These are phyloP conservation scores for Calonectria crousiana DNA, from an alignment of 2,329 filamentous ascomycete genomes.

Conservation along the genomic window DNA sequence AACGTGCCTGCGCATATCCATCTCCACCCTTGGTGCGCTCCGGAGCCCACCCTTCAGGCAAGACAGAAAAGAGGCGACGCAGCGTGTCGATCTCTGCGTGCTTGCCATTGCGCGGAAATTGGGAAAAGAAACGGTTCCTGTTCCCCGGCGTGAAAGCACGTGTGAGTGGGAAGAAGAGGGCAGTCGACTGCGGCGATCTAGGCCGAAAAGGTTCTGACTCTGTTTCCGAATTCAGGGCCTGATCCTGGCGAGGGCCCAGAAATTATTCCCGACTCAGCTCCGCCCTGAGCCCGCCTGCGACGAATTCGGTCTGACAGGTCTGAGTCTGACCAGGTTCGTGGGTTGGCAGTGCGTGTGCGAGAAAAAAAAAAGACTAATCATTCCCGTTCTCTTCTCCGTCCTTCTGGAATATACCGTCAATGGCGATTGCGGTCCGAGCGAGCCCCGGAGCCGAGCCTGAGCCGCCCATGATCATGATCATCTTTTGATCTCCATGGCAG, in stretches of 20 bases:
- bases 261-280: conserved; percentile 7
- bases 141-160: background rate
- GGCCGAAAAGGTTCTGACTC: background rate
- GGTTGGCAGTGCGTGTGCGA: background rate
- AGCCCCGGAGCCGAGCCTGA: background rate
- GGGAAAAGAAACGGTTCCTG: background rate
- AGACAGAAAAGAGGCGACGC: background rate
- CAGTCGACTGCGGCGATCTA: background rate
- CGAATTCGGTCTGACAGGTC: background rate
- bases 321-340: background rate
- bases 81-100: background rate
- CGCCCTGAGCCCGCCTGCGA: background rate
- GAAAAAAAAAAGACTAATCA: background rate
- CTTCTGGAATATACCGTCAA: background rate
- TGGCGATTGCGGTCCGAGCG: background rate
- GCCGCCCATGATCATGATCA: background rate
- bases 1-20: too few species aligned
- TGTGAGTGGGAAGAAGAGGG: background rate
- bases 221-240: background rate
- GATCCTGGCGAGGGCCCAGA: background rate
- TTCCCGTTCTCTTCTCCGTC: background rate
- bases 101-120: conserved; percentile 6
- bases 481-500: background rate
- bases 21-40: background rate
- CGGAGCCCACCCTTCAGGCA: background rate